Evolutionary conservation across 495 filamentous ascomycete species (phyloP), one percentile per base, ranked within the genome.

Genomic region (Podospora pseudoanserina): DNA sequence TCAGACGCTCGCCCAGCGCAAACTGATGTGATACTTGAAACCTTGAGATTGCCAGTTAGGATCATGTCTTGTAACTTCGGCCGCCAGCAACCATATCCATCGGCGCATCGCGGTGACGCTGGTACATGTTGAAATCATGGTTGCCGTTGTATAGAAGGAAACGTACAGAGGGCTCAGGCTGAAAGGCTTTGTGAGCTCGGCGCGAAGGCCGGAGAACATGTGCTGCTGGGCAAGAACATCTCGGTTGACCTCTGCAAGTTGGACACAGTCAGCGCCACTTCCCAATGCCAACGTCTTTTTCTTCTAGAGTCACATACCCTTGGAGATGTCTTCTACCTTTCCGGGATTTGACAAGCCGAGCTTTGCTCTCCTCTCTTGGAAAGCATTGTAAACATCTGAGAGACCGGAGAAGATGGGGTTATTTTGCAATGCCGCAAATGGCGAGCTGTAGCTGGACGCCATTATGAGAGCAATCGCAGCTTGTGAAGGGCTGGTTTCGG

Each of bases 11-110:
- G 67, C 96, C 94, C 88, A 97, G 92, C 34, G 94, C 87, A 77
- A 99, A 95, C 64, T 94, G 90, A 85, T 99, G 96, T 63, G 94
- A 97, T 68, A 97, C 90, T 79, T 97, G 94, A 86, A 99, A 99
- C 72, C 75, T 77, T 64, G 20, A 23, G 15, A 32, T 18, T n/a
- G 27, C 23, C 44, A 1, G 57, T 39, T 15, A 63, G 11, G 1
- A 53, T 7, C 11, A 53, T 54, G n/a, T 54, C 6, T 13, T 13
- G 13, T 13, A 49, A 11, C 6, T 49, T 49, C 9, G 39, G 39
- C 15, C 39, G 39, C 39, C 15, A 49, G 39, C 39, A 16, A 49
- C 30, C 20, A 66, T 53, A 30, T 58, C 55, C 55, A 58, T 18
- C 15, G 9, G 39, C 2, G 23, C 23, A 58, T 58, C n/a, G 23